Evolutionary conservation across 306 rosid species (phyloP).

Genomic region (Medicago lupulina): DNA sequence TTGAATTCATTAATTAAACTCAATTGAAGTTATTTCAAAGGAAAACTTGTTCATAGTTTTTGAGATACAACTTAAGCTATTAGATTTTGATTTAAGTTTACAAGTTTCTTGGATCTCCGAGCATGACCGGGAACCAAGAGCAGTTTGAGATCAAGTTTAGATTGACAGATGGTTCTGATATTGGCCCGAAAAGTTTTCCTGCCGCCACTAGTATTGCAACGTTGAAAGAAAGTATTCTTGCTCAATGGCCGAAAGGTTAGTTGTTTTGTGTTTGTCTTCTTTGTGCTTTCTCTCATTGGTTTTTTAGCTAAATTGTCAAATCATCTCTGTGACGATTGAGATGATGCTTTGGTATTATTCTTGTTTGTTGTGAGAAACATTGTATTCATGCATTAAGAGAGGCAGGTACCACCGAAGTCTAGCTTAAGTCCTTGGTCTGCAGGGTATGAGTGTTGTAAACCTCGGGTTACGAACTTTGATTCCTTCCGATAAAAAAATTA

Average conservation of each 20-base stretch:
- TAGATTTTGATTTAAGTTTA: slow-evolving; percentile 38
- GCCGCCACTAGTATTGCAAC: slow-evolving; percentile 83
- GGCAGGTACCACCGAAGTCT: neutral
- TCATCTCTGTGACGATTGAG: slow-evolving; percentile 21
- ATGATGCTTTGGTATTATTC: slow-evolving; percentile 14
- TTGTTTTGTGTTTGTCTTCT: slow-evolving; percentile 13
- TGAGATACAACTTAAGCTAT: slow-evolving; percentile 36
- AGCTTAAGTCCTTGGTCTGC: neutral
- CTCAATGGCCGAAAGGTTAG: slow-evolving; percentile 98
- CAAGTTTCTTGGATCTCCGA: slow-evolving; percentile 40
- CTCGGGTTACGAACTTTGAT: neutral
- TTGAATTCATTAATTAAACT: slow-evolving; percentile 42
- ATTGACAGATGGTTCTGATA: slow-evolving; percentile 93
- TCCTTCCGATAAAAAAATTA: neutral
- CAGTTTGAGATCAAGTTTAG: slow-evolving; percentile 95
- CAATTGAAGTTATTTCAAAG: slow-evolving; percentile 42
- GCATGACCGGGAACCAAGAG: slow-evolving; percentile 86
- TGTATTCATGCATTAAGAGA: slow-evolving; percentile 11
- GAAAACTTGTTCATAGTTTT: slow-evolving; percentile 13
- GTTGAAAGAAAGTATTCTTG: slow-evolving; percentile 87
- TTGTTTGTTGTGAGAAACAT: neutral
- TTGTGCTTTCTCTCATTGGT: neutral
- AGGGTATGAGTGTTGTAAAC: neutral
- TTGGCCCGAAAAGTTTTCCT: slow-evolving; percentile 89
- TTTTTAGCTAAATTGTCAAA: neutral